Evolutionary conservation across 495 filamentous ascomycete species (phyloP), one percentile per base, ranked within the genome.

Genomic region (Xylaria telfairii): DNA sequence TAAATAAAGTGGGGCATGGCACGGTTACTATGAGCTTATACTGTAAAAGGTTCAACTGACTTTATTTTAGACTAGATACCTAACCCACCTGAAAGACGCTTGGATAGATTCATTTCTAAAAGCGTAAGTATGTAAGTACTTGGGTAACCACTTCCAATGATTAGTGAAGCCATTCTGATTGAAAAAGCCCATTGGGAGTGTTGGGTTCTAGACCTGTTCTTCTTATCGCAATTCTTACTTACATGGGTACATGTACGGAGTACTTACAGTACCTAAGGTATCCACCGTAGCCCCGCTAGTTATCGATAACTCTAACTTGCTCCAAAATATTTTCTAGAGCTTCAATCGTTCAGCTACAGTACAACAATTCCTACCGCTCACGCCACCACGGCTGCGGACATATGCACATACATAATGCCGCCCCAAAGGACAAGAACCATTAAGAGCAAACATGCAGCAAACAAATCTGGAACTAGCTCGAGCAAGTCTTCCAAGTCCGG

Each of bases 391-490:
- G 57, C 17, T 17, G 19, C 37, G 24, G 13, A 60, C 39, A 60
- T 30, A 67, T 46, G 34, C 39, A 42, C 19, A 57, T 24, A 24
- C 70, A 74, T 70, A 54, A 88, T 88, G 86, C 84, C 83, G 73
- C 83, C 83, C 15, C 84, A 83, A 65, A 76, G 81, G 73, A 85
- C 83, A 6, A 75, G 66, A 21, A 89, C 87, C 8, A 76, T 89
- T 37, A 89, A 89, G 75, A 87, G 85, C 65, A 89, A 88, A 65
- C 87, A 89, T 74, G 84, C 86, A 24, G 77, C 78, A 47, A 82
- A 82, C 72, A 85, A 80, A 67, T 82, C 76, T 30, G 80, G 79
- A 72, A 78, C 77, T 12, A 73, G 73, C 70, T 72, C 73, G 39
- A 82, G 83, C 78, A 83, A 84, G 68, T 77, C 76, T 21, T 77